A percentile compares a stretch with the other conserved stretches of the same genome.
Evolutionary conservation across 768 basidiomycete species (phyloP).

Genomic region (Fistulinella prunicolor): DNA sequence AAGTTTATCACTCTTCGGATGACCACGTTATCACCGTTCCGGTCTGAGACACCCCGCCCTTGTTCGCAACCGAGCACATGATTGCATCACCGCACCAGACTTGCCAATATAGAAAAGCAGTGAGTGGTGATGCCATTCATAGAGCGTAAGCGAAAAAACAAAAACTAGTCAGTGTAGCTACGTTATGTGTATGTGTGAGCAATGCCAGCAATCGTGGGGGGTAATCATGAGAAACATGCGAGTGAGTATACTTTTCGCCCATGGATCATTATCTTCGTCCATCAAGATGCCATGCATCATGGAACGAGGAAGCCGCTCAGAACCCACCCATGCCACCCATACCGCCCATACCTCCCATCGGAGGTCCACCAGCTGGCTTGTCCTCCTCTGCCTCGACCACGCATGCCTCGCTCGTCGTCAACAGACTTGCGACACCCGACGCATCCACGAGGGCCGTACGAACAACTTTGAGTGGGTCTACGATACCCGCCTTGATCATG

Average conservation of each 20-base stretch:
- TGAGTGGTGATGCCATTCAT: constrained; percentile 27
- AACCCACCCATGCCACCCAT: constrained; percentile 56
- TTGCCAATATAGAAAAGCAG: neutral
- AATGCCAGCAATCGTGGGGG: constrained; percentile 5
- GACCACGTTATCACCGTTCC: neutral
- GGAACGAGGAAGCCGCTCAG: constrained; percentile 19
- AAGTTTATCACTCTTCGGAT: no score
- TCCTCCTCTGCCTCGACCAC: constrained; percentile 91
- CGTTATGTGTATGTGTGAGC: constrained; percentile 8
- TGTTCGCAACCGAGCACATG: no score
- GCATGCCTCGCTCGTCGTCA: constrained; percentile 91
- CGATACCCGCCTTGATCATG: constrained; percentile 92
- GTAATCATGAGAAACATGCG: constrained; percentile 13
- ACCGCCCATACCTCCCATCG: constrained; percentile 62
- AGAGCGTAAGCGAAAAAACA: neutral
- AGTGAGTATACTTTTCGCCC: constrained; percentile 7
- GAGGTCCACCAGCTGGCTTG: constrained; percentile 51
- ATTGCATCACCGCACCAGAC: no score
- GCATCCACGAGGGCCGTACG: constrained; percentile 92
- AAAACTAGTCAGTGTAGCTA: constrained; percentile 16
- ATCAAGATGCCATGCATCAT: neutral
- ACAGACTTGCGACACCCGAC: constrained; percentile 85
- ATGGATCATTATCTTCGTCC: neutral
- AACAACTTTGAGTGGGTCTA: constrained; percentile 96
- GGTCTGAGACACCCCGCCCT: constrained; percentile 6